phyloP scores from a whole-genome alignment of 2,329 filamentous ascomycete species.

The Phaeosphaeriaceae sp. region DNA sequence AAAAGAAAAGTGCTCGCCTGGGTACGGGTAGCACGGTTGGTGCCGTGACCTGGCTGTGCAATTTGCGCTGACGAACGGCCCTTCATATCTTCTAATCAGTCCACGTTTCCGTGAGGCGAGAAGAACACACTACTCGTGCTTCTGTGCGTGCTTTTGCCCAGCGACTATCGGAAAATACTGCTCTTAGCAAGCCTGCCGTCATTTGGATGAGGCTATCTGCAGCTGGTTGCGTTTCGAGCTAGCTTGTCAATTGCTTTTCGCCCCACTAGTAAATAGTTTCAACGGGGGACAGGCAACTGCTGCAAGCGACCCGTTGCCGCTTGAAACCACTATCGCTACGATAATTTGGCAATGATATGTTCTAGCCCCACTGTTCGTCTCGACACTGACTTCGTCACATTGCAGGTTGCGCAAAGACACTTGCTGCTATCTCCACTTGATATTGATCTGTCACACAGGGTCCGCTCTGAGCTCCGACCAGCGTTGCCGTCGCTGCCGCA shows the following conservation, averaged over 20 bases:
- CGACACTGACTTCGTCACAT: constrained; percentile 8
- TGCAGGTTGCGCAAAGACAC: constrained; percentile 3
- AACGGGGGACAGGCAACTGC: constrained; percentile 8
- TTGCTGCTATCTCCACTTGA: constrained; percentile 3
- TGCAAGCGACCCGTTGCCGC: constrained; percentile 16
- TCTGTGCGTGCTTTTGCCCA: not conserved
- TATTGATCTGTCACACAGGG: constrained; percentile 3
- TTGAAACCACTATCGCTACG: constrained; percentile 30
- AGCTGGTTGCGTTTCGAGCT: constrained; percentile 12
- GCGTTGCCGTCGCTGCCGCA: constrained; percentile 6
- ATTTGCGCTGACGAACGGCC: not conserved
- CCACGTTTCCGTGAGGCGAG: not conserved
- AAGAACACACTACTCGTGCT: not conserved
- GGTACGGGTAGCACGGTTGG: not conserved
- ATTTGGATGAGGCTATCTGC: not conserved
- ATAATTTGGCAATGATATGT: constrained; percentile 12
- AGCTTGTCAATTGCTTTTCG: constrained; percentile 10
- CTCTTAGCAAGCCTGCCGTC: not conserved
- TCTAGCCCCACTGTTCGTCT: constrained; percentile 11
- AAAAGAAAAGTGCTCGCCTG: not conserved
- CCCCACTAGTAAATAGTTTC: constrained; percentile 17
- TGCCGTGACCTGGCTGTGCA: not conserved
- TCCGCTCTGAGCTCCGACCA: not conserved
- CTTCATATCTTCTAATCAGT: not conserved
- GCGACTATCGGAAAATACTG: not conserved